Percentiles rank a stretch among this genome's conserved stretches.
These are phyloP conservation scores for Papiliotrema terrestris DNA, from an alignment of 1,284 basidiomycete genomes.

Conservation along the genomic window DNA sequence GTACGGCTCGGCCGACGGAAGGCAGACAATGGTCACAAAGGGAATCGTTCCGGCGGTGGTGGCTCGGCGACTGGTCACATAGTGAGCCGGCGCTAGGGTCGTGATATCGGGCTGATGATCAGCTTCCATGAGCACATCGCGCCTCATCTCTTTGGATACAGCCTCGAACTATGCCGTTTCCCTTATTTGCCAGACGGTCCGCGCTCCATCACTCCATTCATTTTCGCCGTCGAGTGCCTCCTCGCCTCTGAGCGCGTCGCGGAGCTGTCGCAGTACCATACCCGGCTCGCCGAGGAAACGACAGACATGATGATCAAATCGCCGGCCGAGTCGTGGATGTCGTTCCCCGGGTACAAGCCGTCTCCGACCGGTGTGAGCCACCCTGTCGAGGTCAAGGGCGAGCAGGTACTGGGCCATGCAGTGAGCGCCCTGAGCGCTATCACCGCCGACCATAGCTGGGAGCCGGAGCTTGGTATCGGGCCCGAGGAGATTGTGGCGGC, in stretches of 20 bases:
- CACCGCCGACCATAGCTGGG: slow-evolving; percentile 23
- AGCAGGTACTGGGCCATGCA: background rate
- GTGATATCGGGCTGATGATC: background rate
- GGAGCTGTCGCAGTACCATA: slow-evolving; percentile 17
- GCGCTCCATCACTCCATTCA: slow-evolving; percentile 38
- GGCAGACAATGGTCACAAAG: slow-evolving; percentile 39
- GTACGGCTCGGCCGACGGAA: slow-evolving; percentile 33
- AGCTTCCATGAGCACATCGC: slow-evolving; percentile 38
- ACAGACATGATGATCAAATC: slow-evolving; percentile 27
- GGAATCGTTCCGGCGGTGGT: slow-evolving; percentile 23
- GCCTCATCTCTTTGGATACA: slow-evolving; percentile 39
- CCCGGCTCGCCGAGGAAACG: slow-evolving; percentile 26
- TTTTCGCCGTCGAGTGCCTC: slow-evolving; percentile 40
- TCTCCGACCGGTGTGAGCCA: too few species aligned
- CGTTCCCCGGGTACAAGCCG: slow-evolving; percentile 3
- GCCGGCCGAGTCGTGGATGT: slow-evolving; percentile 34
- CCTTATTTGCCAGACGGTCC: slow-evolving; percentile 41
- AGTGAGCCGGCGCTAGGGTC: slow-evolving; percentile 21
- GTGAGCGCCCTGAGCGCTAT: background rate
- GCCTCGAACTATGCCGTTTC: slow-evolving; percentile 34
- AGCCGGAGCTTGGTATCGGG: slow-evolving; percentile 45
- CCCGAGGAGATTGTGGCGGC: slow-evolving; percentile 47
- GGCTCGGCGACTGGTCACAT: slow-evolving; percentile 31
- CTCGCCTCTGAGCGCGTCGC: slow-evolving; percentile 36
- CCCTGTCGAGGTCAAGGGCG: background rate